phyloP scores from a whole-genome alignment of 1,284 basidiomycete genomes.

The Tilletia caries region DNA sequence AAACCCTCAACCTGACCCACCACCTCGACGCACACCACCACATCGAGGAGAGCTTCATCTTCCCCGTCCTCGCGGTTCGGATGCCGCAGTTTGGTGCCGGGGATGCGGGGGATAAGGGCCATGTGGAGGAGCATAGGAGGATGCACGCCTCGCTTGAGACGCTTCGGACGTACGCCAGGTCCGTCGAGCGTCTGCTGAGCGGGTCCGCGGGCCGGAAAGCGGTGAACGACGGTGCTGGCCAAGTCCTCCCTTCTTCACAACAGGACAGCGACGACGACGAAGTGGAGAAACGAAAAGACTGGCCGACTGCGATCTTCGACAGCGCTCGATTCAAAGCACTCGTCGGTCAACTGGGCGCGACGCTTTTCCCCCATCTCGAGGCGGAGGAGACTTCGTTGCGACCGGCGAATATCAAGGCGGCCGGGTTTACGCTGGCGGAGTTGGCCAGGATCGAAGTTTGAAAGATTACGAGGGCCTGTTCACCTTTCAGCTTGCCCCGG shows the following conservation, averaged over 20 bases:
- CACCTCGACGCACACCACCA: constrained; percentile 40
- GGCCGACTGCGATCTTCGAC: constrained; percentile 30
- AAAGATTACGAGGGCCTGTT: not conserved
- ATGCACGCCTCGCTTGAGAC: constrained; percentile 29
- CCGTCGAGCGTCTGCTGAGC: not conserved
- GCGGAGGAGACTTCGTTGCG: constrained; percentile 36
- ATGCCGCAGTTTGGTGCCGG: constrained; percentile 36
- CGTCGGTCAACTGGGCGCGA: constrained; percentile 21
- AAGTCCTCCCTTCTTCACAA: not conserved
- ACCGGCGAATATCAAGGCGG: constrained; percentile 26
- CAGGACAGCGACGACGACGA: constrained; percentile 20
- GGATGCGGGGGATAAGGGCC: constrained; percentile 29
- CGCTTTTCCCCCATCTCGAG: constrained; percentile 34
- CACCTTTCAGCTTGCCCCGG: not conserved
- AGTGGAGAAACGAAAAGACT: constrained; percentile 16
- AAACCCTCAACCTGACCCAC: constrained; percentile 19
- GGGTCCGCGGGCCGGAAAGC: constrained; percentile 13
- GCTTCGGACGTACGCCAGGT: constrained; percentile 21
- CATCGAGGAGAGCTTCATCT: constrained; percentile 46
- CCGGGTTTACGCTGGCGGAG: constrained; percentile 20
- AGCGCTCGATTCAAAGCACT: constrained; percentile 20
- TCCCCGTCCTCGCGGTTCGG: constrained; percentile 36
- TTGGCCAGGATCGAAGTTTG: not conserved
- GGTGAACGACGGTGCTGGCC: constrained; percentile 10
- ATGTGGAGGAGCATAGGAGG: constrained; percentile 30